Evolutionary conservation across 2,329 filamentous ascomycete genomes (phyloP).

Genomic region (Colletotrichum tofieldiae): DNA sequence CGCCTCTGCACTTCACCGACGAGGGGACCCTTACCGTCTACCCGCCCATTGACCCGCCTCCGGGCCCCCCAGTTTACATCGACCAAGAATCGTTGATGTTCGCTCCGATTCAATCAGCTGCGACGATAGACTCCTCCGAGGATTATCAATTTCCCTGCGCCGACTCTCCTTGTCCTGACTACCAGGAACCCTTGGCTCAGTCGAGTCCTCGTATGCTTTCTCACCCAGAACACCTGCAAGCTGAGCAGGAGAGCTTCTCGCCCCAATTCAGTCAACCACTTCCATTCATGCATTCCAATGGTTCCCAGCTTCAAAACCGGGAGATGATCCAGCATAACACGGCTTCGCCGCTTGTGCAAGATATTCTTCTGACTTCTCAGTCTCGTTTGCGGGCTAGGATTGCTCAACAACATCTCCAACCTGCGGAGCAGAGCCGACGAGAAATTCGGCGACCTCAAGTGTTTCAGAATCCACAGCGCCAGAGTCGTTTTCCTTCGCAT

Average conservation of each 20-base stretch:
- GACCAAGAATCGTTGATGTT: neutral
- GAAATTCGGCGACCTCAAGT: neutral
- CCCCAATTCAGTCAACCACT: neutral
- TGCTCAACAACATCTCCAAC: neutral
- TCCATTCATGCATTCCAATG: neutral
- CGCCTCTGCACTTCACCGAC: neutral
- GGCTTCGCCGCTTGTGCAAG: neutral
- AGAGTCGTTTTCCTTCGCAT: neutral
- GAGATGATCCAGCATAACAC: neutral
- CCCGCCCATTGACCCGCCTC: conserved; percentile 3
- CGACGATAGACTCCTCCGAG: neutral
- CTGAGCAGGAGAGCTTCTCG: neutral
- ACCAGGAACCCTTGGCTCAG: neutral
- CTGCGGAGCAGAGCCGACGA: neutral
- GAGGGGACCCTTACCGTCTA: conserved; percentile 7
- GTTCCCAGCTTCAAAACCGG: neutral
- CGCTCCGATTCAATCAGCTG: neutral
- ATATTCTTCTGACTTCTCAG: neutral
- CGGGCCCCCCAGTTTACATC: neutral
- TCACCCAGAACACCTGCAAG: neutral
- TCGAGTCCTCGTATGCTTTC: neutral
- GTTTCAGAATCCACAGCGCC: neutral
- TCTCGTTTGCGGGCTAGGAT: neutral
- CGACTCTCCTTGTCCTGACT: too few relatives aligned
- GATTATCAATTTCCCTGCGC: neutral